Percentiles rank a stretch among this genome's conserved stretches.
Conservation (phyloP, 2,329 filamentous ascomycete species). For the Hypoxylon sp. region DNA sequence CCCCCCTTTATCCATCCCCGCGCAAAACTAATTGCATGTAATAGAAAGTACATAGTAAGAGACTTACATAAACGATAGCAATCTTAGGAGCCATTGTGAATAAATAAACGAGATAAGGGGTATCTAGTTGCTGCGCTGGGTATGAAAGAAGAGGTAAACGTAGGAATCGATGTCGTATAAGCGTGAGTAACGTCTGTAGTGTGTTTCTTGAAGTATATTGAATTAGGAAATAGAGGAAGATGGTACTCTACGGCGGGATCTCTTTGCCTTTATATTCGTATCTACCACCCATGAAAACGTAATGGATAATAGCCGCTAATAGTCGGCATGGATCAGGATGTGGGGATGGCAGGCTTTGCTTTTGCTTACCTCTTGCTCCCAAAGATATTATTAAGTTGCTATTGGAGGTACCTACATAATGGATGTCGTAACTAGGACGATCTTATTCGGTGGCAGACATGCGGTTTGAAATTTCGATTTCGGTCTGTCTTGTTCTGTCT, state of each 20-base stretch:
- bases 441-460: constrained; percentile 25
- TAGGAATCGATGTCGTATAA: constrained; percentile 3
- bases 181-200: not conserved
- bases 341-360: constrained; percentile 37
- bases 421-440: constrained; percentile 25
- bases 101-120: constrained; percentile 20
- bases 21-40: constrained; percentile 5
- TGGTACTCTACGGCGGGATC: constrained; percentile 10
- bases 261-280: constrained; percentile 33
- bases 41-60: not conserved
- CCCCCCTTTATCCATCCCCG: constrained; percentile 10
- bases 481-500: constrained; percentile 17
- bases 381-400: constrained; percentile 36
- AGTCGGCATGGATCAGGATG: constrained; percentile 20
- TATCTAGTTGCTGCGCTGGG: constrained; percentile 26
- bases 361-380: constrained; percentile 38
- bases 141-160: constrained; percentile 10
- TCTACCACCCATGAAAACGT: constrained; percentile 6
- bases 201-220: constrained; percentile 8
- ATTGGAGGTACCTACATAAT: not conserved
- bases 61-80: constrained; percentile 53
- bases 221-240: not conserved
- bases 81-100: constrained; percentile 54
- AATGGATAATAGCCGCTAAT: constrained; percentile 31
- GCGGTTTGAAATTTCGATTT: constrained; percentile 22